Conservation (phyloP, 1,284 basidiomycete species). For the Papiliotrema nemorosa region DNA sequence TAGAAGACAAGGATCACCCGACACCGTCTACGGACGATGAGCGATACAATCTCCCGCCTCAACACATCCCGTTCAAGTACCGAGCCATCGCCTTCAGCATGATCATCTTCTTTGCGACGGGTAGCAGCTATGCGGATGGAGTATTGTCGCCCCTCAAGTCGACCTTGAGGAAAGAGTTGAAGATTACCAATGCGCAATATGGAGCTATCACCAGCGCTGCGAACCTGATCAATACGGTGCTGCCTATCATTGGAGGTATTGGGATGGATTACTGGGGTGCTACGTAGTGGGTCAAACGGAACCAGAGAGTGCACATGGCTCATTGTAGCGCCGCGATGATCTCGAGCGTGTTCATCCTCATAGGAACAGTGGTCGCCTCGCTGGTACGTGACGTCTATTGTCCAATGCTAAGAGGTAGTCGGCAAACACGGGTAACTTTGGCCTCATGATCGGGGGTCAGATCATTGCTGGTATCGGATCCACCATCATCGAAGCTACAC, state of each 20-base stretch:
- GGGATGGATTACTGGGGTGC: slow-evolving; percentile 50
- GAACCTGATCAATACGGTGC: slow-evolving; percentile 48
- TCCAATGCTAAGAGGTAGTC: slow-evolving; percentile 14
- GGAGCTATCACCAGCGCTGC: slow-evolving; percentile 46
- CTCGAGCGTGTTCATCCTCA: slow-evolving; percentile 36
- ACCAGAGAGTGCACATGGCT: background rate
- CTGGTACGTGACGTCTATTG: slow-evolving; percentile 23
- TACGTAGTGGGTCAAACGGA: slow-evolving; percentile 24
- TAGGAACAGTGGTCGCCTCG: slow-evolving; percentile 41
- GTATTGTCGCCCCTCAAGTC: slow-evolving; percentile 45
- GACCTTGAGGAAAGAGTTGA: slow-evolving; percentile 38
- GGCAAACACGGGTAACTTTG: slow-evolving; percentile 27
- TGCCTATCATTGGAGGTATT: slow-evolving; percentile 52
- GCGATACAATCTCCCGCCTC: background rate
- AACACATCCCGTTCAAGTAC: slow-evolving; percentile 16
- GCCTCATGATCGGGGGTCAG: slow-evolving; percentile 28
- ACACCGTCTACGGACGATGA: no score
- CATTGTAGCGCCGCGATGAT: slow-evolving; percentile 28
- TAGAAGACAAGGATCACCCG: background rate
- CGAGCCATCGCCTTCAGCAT: slow-evolving; percentile 26
- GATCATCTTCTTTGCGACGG: slow-evolving; percentile 39
- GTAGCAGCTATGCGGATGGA: slow-evolving; percentile 27
- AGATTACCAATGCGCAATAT: slow-evolving; percentile 49
- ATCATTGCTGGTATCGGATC: slow-evolving; percentile 38
- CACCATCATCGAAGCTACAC: slow-evolving; percentile 36